phyloP scores from a whole-genome alignment of 306 rosid genomes.

The Quillaja saponaria region DNA sequence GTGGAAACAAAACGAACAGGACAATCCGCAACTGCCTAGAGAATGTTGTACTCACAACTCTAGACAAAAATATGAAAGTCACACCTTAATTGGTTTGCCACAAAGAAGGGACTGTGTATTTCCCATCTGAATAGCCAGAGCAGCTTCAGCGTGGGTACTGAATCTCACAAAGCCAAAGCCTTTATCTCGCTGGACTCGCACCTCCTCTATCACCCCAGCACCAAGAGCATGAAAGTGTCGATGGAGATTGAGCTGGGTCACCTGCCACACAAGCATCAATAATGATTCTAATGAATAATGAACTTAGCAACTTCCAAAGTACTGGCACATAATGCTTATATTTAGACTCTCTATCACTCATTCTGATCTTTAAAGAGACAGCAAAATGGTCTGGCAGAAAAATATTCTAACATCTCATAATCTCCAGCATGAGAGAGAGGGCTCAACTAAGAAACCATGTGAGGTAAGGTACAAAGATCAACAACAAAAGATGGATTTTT shows the following conservation, averaged over 20 bases:
- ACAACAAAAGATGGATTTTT: neutral
- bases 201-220: slow-evolving; percentile 94
- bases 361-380: neutral
- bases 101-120: slow-evolving; percentile 68
- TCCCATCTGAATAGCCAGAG: slow-evolving; percentile 93
- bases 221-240: slow-evolving; percentile 89
- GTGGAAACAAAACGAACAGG: too few relatives aligned
- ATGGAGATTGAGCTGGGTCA: slow-evolving; percentile 84
- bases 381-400: neutral
- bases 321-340: slow-evolving; percentile 14
- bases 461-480: neutral
- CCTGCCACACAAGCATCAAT: slow-evolving; percentile 45
- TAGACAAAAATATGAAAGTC: slow-evolving; percentile 3
- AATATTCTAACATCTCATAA: slow-evolving; percentile 4
- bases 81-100: slow-evolving; percentile 87
- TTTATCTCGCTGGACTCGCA: slow-evolving; percentile 91
- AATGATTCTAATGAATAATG: slow-evolving; percentile 7
- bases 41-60: neutral
- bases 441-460: neutral
- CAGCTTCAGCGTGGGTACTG: slow-evolving; percentile 83
- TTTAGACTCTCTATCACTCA: neutral
- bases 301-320: slow-evolving; percentile 5
- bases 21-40: too few relatives aligned
- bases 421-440: neutral
- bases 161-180: slow-evolving; percentile 98